A percentile compares a stretch with the other conserved stretches of the same genome.
These are phyloP conservation scores for Leccinum sublutescens DNA, from an alignment of 768 basidiomycete genomes.

Conservation along the genomic window DNA sequence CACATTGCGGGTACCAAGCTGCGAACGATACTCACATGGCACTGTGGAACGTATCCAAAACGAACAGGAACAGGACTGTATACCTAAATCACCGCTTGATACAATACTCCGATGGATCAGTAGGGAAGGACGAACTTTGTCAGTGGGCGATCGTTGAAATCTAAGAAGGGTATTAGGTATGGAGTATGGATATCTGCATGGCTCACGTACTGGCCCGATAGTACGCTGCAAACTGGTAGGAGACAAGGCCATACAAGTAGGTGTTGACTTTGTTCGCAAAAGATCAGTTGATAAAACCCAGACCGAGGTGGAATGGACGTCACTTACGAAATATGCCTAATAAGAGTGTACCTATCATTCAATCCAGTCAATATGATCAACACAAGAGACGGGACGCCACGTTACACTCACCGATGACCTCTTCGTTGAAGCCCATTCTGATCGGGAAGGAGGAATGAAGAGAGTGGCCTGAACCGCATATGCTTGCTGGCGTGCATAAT, in stretches of 20 bases:
- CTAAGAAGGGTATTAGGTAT: neutral
- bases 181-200: neutral
- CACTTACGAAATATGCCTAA: neutral
- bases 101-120: neutral
- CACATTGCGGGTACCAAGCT: neutral
- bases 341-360: neutral
- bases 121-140: constrained; percentile 1
- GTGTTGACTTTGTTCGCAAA: constrained; percentile 20
- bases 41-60: constrained; percentile 21
- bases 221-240: constrained; percentile 42
- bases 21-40: constrained; percentile 8
- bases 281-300: neutral
- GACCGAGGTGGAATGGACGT: neutral
- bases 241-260: constrained; percentile 41
- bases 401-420: neutral
- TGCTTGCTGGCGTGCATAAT: neutral
- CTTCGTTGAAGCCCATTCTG: neutral
- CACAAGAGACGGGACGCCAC: neutral
- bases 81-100: constrained; percentile 4
- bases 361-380: neutral
- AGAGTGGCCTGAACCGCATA: neutral
- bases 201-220: constrained; percentile 21
- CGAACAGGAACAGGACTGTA: constrained; percentile 19
- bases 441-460: neutral
- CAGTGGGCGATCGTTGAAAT: constrained; percentile 14